Conservation (phyloP, 2,329 filamentous ascomycete genomes). For the Ascocoryne sarcoides region DNA sequence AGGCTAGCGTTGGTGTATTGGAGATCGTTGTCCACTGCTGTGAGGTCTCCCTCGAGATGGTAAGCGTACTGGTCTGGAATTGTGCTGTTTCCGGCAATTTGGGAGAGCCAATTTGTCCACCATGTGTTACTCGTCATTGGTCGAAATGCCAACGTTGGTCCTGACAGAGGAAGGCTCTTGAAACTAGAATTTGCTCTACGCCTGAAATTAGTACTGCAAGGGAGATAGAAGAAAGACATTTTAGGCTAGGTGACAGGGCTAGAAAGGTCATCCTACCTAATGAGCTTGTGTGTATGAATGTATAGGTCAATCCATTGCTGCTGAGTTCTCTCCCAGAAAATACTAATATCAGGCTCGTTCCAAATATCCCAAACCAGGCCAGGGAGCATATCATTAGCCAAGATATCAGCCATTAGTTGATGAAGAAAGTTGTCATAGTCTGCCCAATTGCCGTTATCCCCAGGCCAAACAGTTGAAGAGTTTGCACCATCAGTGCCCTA, state of each 20-base stretch:
- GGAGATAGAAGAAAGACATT: constrained; percentile 14
- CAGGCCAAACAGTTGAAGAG: constrained; percentile 32
- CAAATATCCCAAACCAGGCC: constrained; percentile 40
- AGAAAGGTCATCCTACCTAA: not conserved
- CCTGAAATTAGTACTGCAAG: not conserved
- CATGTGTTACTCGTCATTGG: constrained; percentile 29
- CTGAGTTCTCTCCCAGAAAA: constrained; percentile 29
- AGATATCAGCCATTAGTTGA: constrained; percentile 29
- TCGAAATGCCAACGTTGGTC: constrained; percentile 30
- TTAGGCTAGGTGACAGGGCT: not conserved
- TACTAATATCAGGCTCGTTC: constrained; percentile 41
- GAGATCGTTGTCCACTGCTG: constrained; percentile 19
- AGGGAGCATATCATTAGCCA: constrained; percentile 29
- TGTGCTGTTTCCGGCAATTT: constrained; percentile 29
- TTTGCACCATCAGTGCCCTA: constrained; percentile 2
- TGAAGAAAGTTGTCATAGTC: constrained; percentile 34
- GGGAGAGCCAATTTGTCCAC: constrained; percentile 33
- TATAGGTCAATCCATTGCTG: constrained; percentile 32
- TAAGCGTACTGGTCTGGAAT: constrained; percentile 38
- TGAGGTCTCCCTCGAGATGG: constrained; percentile 31
- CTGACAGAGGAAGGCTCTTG: constrained; percentile 23
- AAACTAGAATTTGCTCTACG: constrained; percentile 1
- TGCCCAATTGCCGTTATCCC: constrained; percentile 40
- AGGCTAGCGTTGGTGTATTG: constrained; percentile 22
- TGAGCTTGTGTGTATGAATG: constrained; percentile 15